A percentile compares a stretch with the other conserved stretches of the same genome.
Conservation (phyloP, 768 basidiomycete species). For the Kwoniella dendrophila region DNA sequence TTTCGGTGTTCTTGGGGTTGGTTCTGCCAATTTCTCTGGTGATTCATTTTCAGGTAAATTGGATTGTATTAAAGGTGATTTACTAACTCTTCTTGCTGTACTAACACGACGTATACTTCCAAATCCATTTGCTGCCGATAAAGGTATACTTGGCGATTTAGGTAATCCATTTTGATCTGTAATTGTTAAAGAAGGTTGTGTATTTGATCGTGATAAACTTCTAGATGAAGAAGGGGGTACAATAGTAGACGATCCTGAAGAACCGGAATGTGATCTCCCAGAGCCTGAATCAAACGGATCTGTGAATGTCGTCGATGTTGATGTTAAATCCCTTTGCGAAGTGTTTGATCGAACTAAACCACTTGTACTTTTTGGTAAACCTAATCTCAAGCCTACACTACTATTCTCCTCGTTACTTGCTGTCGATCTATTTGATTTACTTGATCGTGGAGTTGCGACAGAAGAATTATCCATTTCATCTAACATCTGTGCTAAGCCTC, state of each 20-base stretch:
- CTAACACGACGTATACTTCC: too few relatives aligned
- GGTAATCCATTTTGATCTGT: slow-evolving; percentile 12
- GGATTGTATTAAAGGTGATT: slow-evolving; percentile 26
- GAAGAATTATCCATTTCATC: slow-evolving; percentile 19
- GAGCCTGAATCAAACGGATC: slow-evolving; percentile 22
- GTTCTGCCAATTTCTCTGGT: not conserved
- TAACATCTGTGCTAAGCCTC: slow-evolving; percentile 16
- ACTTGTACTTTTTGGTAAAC: slow-evolving; percentile 28
- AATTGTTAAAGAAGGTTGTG: slow-evolving; percentile 23
- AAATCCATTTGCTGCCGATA: too few relatives aligned
- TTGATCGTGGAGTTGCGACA: slow-evolving; percentile 6
- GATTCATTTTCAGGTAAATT: slow-evolving; percentile 13
- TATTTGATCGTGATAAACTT: slow-evolving; percentile 22
- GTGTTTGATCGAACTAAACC: slow-evolving; percentile 6
- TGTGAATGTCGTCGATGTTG: not conserved
- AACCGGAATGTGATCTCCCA: slow-evolving; percentile 25
- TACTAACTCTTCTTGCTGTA: slow-evolving; percentile 14
- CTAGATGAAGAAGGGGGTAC: slow-evolving; percentile 20
- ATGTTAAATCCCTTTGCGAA: slow-evolving; percentile 2
- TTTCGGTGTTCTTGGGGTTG: slow-evolving; percentile 17
- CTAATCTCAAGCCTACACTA: slow-evolving; percentile 26
- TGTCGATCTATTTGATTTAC: not conserved
- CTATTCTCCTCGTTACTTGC: slow-evolving; percentile 5
- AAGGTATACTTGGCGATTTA: slow-evolving; percentile 2
- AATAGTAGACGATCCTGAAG: slow-evolving; percentile 29